phyloP scores from a whole-genome alignment of 2,329 filamentous ascomycete species.

The Elsinoe ampelina region DNA sequence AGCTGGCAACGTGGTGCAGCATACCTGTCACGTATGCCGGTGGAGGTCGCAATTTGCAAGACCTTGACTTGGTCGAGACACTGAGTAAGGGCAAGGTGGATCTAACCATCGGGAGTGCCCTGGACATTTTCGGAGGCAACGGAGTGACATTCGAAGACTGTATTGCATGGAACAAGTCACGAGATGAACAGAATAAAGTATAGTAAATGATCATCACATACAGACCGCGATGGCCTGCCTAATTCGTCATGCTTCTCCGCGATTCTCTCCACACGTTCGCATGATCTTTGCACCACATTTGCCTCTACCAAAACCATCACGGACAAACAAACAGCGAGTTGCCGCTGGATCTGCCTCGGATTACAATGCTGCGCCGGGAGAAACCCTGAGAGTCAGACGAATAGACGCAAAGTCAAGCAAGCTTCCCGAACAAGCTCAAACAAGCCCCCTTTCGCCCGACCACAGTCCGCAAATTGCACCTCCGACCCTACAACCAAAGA shows the following conservation, averaged over 20 bases:
- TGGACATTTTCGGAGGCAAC: slow-evolving; percentile 89
- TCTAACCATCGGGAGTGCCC: slow-evolving; percentile 87
- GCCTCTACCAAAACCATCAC: background rate
- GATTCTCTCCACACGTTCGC: slow-evolving; percentile 3
- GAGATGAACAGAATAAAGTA: slow-evolving; percentile 1
- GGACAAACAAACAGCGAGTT: background rate
- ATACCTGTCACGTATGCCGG: slow-evolving; percentile 96
- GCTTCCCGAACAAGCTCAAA: slow-evolving; percentile 11
- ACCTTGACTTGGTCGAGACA: slow-evolving; percentile 70
- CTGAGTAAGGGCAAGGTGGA: slow-evolving; percentile 77
- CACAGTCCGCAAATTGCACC: background rate
- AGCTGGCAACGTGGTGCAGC: slow-evolving; percentile 72
- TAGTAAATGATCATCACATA: slow-evolving; percentile 3
- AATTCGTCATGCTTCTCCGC: background rate
- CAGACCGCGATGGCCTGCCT: slow-evolving; percentile 4
- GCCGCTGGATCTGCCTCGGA: background rate
- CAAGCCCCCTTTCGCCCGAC: background rate
- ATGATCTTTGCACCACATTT: background rate
- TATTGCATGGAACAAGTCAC: slow-evolving; percentile 64
- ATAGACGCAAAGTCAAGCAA: slow-evolving; percentile 6
- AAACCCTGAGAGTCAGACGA: background rate
- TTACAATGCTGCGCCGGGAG: background rate
- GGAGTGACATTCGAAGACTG: slow-evolving; percentile 85
- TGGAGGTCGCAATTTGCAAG: slow-evolving; percentile 72
- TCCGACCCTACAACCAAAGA: background rate